phyloP scores from a whole-genome alignment of 2,329 filamentous ascomycete species.

The Fusarium sulawesiense region DNA sequence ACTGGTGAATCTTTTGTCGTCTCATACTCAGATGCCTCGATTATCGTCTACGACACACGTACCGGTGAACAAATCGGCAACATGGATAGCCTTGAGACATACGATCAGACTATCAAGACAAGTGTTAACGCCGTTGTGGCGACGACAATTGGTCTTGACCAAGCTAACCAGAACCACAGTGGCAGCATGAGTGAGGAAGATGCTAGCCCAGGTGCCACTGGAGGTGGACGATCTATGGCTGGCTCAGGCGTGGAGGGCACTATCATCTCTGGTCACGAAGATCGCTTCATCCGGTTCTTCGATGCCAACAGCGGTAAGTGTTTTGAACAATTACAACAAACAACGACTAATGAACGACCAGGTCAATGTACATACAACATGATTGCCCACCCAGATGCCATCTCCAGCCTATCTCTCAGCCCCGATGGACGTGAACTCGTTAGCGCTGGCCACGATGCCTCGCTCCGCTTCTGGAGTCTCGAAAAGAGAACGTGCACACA shows the following conservation, averaged over 20 bases:
- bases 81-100: conserved; percentile 95
- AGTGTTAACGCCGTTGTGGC: conserved; percentile 94
- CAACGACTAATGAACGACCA: conserved; percentile 53
- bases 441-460: conserved; percentile 94
- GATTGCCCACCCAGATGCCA: conserved; percentile 94
- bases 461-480: conserved; percentile 94
- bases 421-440: conserved; percentile 95
- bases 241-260: conserved; percentile 89
- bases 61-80: conserved; percentile 90
- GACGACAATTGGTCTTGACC: conserved; percentile 84
- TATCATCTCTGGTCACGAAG: conserved; percentile 96
- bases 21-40: conserved; percentile 88
- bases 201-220: conserved; percentile 79
- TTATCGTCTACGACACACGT: conserved; percentile 91
- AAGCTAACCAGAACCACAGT: conserved; percentile 65
- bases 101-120: conserved; percentile 81
- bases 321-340: conserved; percentile 50
- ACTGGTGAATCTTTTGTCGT: conserved; percentile 92
- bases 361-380: conserved; percentile 99
- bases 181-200: conserved; percentile 77
- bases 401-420: conserved; percentile 90
- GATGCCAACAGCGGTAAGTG: conserved; percentile 97
- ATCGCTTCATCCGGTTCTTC: conserved; percentile 95
- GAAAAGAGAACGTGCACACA: conserved; percentile 96
- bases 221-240: conserved; percentile 71